phyloP scores from a whole-genome alignment of 2,329 filamentous ascomycete genomes.

The Tricladium varicosporioides region DNA sequence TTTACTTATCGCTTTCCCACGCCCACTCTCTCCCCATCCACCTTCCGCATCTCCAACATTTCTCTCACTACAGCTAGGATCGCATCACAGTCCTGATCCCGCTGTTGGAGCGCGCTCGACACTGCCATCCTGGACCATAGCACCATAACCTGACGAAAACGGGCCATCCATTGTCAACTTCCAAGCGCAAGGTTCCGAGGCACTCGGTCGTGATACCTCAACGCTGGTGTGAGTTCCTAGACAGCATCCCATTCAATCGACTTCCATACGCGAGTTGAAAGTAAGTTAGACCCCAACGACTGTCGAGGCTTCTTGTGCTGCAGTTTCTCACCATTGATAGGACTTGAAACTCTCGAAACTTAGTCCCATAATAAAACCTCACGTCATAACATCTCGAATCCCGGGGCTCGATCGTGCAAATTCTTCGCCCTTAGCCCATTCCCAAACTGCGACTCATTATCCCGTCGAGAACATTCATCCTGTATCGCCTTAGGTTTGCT shows the following conservation, averaged over 20 bases:
- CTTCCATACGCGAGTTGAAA: too few relatives aligned
- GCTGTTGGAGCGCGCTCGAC: neutral
- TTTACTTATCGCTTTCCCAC: neutral
- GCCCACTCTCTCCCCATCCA: neutral
- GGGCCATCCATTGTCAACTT: neutral
- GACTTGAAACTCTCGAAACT: neutral
- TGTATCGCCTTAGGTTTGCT: neutral
- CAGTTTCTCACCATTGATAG: neutral
- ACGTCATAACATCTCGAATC: neutral
- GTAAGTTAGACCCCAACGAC: neutral
- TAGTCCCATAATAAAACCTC: neutral
- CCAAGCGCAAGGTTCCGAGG: neutral
- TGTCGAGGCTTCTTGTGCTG: neutral
- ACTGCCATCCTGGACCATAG: neutral
- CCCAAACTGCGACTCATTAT: constrained; percentile 3
- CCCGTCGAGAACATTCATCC: neutral
- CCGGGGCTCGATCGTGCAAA: neutral
- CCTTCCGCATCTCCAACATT: neutral
- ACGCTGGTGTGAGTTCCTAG: neutral
- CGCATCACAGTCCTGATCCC: neutral
- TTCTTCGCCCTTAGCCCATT: neutral
- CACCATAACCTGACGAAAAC: neutral
- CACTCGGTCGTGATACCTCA: neutral
- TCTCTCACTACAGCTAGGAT: constrained; percentile 4
- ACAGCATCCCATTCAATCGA: too few relatives aligned